Conservation (phyloP, 1,284 basidiomycete genomes). For the Porogramme epimiltina region DNA sequence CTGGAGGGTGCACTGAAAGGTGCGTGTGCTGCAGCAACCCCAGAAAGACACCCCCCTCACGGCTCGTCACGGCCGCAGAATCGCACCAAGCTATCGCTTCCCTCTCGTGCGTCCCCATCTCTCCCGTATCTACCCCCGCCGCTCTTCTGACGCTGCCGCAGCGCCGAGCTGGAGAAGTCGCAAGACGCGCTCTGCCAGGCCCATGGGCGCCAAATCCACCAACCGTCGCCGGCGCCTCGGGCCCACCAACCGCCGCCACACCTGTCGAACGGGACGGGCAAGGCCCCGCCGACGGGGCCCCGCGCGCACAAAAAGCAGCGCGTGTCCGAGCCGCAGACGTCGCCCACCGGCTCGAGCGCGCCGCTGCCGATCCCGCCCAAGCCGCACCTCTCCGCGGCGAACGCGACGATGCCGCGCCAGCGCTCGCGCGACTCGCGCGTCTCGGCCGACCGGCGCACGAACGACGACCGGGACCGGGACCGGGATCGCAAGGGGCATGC, state of each 20-base stretch:
- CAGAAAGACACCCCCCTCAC: constrained; percentile 4
- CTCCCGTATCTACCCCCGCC: not conserved
- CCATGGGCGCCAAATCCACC: constrained; percentile 38
- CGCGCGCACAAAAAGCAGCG: constrained; percentile 77
- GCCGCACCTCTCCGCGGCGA: constrained; percentile 27
- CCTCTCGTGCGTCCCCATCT: constrained; percentile 60
- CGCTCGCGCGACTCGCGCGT: constrained; percentile 40
- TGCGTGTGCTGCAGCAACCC: constrained; percentile 35
- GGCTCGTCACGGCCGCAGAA: constrained; percentile 43
- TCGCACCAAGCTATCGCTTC: constrained; percentile 71
- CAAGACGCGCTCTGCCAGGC: constrained; percentile 56
- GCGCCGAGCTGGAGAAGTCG: constrained; percentile 69
- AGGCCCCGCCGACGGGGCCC: constrained; percentile 71
- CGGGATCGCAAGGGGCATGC: not conserved
- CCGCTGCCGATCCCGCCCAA: constrained; percentile 28
- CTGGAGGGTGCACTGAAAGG: constrained; percentile 75
- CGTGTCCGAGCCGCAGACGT: constrained; percentile 55
- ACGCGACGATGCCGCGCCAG: constrained; percentile 26
- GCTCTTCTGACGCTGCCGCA: constrained; percentile 21
- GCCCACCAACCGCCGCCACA: constrained; percentile 34
- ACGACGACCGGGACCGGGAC: too few relatives aligned
- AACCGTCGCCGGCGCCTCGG: constrained; percentile 40
- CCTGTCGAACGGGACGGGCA: constrained; percentile 40
- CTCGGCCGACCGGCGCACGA: constrained; percentile 33
- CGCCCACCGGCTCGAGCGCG: constrained; percentile 35